These are phyloP conservation scores for Ceratobasidium sp. DNA, from an alignment of 1,284 basidiomycete species.

Conservation along the genomic window DNA sequence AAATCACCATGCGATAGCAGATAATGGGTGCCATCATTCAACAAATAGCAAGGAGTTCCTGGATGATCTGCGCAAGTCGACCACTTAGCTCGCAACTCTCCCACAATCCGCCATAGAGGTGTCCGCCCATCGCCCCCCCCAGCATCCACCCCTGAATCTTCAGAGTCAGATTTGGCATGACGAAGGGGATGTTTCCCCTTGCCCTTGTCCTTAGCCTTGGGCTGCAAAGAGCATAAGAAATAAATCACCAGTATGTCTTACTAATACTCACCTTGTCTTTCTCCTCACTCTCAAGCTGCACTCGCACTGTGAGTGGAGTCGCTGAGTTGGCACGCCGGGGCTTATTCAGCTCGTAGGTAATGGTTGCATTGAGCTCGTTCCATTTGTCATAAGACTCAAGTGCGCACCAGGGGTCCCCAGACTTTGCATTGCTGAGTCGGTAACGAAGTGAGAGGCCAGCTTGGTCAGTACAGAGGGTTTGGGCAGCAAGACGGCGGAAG, in stretches of 20 bases:
- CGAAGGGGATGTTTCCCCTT: too few relatives aligned
- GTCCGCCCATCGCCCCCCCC: not conserved
- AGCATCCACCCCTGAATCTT: not conserved
- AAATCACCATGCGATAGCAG: not conserved
- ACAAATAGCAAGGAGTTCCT: not conserved
- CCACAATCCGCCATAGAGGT: not conserved
- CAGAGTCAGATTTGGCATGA: not conserved
- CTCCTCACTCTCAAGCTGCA: not conserved
- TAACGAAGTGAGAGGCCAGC: not conserved
- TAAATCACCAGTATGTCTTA: not conserved
- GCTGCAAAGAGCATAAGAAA: not conserved
- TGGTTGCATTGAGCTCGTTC: not conserved
- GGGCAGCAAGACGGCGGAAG: not conserved
- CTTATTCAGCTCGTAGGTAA: not conserved
- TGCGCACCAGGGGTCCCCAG: not conserved
- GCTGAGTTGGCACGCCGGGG: not conserved
- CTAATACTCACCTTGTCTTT: not conserved
- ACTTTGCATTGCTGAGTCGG: not conserved
- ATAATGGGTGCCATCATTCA: not conserved
- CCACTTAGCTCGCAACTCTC: not conserved
- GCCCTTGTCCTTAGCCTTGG: not conserved
- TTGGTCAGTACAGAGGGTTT: not conserved
- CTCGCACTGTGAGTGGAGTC: not conserved
- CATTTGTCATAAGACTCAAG: constrained; percentile 4
- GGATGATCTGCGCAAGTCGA: not conserved